Conservation (phyloP, 306 rosid species). For the Lathyrus tuberosus region DNA sequence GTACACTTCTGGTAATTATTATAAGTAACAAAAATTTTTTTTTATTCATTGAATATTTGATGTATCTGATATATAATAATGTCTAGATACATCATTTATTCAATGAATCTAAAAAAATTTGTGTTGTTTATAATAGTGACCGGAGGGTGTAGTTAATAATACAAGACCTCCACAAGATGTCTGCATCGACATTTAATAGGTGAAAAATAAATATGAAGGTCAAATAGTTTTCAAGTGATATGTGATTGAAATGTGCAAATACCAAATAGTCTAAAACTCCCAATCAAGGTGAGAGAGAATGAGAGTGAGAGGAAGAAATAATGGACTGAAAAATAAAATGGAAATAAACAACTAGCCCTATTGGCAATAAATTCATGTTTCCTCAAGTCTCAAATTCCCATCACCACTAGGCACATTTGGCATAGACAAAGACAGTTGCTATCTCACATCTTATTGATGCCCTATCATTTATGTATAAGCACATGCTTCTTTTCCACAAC, state of each 20-base stretch:
- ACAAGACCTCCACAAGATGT: no score
- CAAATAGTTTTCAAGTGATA: constrained; percentile 40
- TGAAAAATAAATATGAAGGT: neutral
- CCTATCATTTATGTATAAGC: constrained; percentile 65
- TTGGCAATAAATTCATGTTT: constrained; percentile 73
- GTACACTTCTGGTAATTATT: no score
- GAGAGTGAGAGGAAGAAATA: constrained; percentile 40
- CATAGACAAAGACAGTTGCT: constrained; percentile 85
- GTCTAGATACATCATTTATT: no score
- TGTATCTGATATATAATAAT: no score
- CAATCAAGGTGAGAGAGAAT: constrained; percentile 37
- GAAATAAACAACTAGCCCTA: constrained; percentile 35
- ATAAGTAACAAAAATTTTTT: no score
- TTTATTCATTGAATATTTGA: no score
- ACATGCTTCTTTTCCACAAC: constrained; percentile 71
- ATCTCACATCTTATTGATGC: constrained; percentile 60
- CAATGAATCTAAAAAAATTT: no score
- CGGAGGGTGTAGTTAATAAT: no score
- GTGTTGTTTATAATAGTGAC: no score
- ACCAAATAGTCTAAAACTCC: constrained; percentile 53
- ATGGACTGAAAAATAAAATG: constrained; percentile 36
- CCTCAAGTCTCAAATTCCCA: constrained; percentile 53
- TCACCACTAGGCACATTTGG: constrained; percentile 52
- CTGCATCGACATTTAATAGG: no score
- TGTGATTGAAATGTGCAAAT: constrained; percentile 42